Evolutionary conservation across 345 rosid genomes (phyloP).

Genomic region (Nasturtium officinale): DNA sequence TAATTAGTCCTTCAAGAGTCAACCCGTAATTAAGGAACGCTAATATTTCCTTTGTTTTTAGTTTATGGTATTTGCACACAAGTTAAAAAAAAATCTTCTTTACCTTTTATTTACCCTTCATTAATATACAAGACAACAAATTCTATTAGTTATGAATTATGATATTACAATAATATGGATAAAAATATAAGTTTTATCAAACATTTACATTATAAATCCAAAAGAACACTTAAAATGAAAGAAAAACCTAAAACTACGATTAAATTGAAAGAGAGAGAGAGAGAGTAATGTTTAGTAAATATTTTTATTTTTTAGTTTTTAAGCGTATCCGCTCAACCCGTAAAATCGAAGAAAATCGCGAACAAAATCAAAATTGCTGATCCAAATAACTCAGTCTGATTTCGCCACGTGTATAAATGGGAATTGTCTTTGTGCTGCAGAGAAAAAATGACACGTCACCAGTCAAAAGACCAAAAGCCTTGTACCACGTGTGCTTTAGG

Average conservation of each 20-base stretch:
- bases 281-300: not conserved
- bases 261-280: too few relatives aligned
- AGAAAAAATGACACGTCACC: conserved; percentile 30
- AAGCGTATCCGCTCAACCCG: conserved; percentile 8
- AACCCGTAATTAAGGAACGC: conserved; percentile 6
- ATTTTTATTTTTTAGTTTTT: not conserved
- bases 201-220: too few relatives aligned
- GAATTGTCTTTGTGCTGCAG: not conserved
- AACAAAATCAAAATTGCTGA: not conserved
- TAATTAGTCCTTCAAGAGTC: not conserved
- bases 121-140: too few relatives aligned
- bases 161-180: too few relatives aligned
- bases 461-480: conserved; percentile 40
- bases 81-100: too few relatives aligned
- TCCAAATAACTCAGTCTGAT: not conserved
- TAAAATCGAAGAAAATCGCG: not conserved
- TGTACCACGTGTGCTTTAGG: conserved; percentile 44
- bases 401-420: conserved; percentile 10
- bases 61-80: too few relatives aligned
- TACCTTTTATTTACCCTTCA: too few relatives aligned
- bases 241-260: too few relatives aligned
- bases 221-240: too few relatives aligned
- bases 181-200: too few relatives aligned
- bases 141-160: too few relatives aligned
- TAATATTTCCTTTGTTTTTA: too few relatives aligned